Conservation (phyloP, 148 eudicot species). For the Selenicereus undatus region DNA sequence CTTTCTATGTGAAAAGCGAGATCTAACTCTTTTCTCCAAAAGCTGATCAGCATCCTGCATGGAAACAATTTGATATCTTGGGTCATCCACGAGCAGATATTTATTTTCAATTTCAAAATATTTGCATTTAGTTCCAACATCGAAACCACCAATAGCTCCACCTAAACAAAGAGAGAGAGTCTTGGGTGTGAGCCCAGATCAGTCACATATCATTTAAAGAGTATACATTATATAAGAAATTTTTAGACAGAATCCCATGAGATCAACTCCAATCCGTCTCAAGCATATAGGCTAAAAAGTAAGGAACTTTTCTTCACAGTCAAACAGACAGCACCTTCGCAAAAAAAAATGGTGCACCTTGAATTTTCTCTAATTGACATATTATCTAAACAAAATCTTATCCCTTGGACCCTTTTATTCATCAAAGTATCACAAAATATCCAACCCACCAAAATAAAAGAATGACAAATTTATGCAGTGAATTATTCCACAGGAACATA, state of each 20-base stretch:
- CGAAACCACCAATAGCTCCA: not conserved
- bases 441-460: not conserved
- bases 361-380: not conserved
- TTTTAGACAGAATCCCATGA: not conserved
- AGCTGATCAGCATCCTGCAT: slow-evolving; percentile 98
- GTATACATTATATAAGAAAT: not conserved
- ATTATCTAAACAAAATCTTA: not conserved
- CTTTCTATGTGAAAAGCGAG: slow-evolving; percentile 96
- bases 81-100: not conserved
- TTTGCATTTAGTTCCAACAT: not conserved
- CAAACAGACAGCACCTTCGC: not conserved
- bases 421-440: not conserved
- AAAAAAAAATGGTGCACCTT: not conserved
- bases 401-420: not conserved
- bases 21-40: slow-evolving; percentile 92
- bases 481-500: slow-evolving; percentile 31
- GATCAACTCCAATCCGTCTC: not conserved
- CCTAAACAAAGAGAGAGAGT: not conserved
- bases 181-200: not conserved
- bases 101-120: not conserved
- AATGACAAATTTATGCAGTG: not conserved
- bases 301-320: not conserved
- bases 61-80: not conserved
- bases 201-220: not conserved
- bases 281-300: not conserved